These are phyloP conservation scores for Henckelia pumila DNA, from an alignment of 257 asterid species.

Conservation along the genomic window DNA sequence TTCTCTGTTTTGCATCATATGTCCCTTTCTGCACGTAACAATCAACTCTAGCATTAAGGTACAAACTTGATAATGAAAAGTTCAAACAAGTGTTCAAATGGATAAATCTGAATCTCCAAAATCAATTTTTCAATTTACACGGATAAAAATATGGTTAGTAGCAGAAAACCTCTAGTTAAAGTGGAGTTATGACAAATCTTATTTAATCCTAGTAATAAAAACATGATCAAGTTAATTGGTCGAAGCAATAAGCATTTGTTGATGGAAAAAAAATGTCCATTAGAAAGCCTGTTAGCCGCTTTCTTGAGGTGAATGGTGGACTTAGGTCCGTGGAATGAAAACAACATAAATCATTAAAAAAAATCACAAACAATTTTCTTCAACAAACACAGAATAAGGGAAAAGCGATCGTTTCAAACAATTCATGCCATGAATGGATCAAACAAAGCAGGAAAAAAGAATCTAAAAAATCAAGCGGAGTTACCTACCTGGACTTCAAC, in stretches of 20 bases:
- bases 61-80: neutral
- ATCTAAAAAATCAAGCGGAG: neutral
- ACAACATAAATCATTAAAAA: no score
- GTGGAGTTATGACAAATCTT: neutral
- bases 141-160: neutral
- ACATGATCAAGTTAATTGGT: neutral
- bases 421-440: no score
- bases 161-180: slow-evolving; percentile 6
- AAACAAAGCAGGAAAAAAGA: neutral
- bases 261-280: no score
- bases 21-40: slow-evolving; percentile 48
- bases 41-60: slow-evolving; percentile 1
- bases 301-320: no score
- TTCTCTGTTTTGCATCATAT: slow-evolving; percentile 39
- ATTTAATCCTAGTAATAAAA: no score
- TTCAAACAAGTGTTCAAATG: neutral
- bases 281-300: no score
- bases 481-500: slow-evolving; percentile 81
- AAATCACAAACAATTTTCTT: no score
- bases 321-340: no score
- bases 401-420: no score
- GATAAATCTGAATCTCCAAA: neutral
- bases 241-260: no score
- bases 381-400: no score
- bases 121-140: neutral